Conservation (phyloP, 345 rosid genomes). For the Eucalyptus marginata region DNA sequence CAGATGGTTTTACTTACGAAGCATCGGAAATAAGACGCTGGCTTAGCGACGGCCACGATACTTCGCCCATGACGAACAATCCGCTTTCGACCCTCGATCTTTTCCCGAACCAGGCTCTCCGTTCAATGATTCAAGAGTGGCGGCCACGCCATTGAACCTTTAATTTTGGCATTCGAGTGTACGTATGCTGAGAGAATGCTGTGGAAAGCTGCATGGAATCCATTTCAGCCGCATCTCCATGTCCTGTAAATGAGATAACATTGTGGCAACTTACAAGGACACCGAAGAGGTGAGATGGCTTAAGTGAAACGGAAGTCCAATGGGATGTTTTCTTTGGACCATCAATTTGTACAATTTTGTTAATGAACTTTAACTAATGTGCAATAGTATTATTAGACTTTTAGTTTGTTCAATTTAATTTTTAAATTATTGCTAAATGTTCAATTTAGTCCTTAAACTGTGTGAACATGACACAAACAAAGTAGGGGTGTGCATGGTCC, state of each 20-base stretch:
- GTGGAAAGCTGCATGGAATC: background rate
- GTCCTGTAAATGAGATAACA: background rate
- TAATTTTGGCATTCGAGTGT: background rate
- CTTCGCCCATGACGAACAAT: slow-evolving; percentile 74
- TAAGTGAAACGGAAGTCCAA: too few species aligned
- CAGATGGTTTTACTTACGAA: slow-evolving; percentile 82
- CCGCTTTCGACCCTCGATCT: slow-evolving; percentile 23
- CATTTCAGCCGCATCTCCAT: background rate
- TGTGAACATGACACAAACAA: too few species aligned
- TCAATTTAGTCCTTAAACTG: too few species aligned
- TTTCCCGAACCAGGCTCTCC: slow-evolving; percentile 52
- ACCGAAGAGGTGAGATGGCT: too few species aligned
- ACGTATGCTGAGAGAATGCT: background rate
- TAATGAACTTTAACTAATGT: too few species aligned
- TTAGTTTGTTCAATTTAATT: too few species aligned
- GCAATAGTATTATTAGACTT: too few species aligned
- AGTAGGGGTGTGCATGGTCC: too few species aligned
- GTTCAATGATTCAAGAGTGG: slow-evolving; percentile 67
- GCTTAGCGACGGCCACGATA: slow-evolving; percentile 51
- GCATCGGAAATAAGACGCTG: slow-evolving; percentile 71
- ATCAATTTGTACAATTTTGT: too few species aligned
- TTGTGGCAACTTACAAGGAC: background rate
- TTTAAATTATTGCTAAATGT: too few species aligned
- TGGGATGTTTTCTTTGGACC: too few species aligned
- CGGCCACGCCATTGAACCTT: slow-evolving; percentile 14